A percentile compares a stretch with the other conserved stretches of the same genome.
These are phyloP conservation scores for Aureobasidium lini DNA, from an alignment of 2,329 filamentous ascomycete species.

Conservation along the genomic window DNA sequence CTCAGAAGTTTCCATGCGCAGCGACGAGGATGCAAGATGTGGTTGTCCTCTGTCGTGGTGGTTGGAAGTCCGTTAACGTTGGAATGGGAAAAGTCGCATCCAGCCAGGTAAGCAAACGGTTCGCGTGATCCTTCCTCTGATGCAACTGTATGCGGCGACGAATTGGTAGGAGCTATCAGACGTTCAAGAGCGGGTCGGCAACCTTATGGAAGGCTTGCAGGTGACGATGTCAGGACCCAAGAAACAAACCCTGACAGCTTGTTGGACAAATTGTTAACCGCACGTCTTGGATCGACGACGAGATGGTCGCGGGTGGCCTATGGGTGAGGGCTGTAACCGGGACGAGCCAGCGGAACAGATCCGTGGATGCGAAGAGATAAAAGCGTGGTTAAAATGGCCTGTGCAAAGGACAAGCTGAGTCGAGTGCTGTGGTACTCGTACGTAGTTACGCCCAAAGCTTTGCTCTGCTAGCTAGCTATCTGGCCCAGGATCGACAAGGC, in stretches of 20 bases:
- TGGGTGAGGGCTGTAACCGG: slow-evolving; percentile 8
- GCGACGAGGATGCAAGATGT: not conserved
- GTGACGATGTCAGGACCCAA: slow-evolving; percentile 4
- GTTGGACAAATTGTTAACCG: not conserved
- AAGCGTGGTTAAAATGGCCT: slow-evolving; percentile 8
- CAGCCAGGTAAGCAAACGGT: slow-evolving; percentile 8
- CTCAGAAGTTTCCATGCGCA: slow-evolving; percentile 14
- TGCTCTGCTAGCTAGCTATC: not conserved
- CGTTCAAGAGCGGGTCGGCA: slow-evolving; percentile 13
- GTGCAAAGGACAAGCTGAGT: slow-evolving; percentile 12
- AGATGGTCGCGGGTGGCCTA: slow-evolving; percentile 12
- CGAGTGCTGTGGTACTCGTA: slow-evolving; percentile 4
- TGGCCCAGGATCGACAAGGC: not conserved
- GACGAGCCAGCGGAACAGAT: slow-evolving; percentile 13
- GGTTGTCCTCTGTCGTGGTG: not conserved
- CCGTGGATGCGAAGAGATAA: slow-evolving; percentile 1
- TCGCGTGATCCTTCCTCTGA: slow-evolving; percentile 13
- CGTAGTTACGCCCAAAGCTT: not conserved
- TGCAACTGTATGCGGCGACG: not conserved
- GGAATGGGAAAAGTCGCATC: slow-evolving; percentile 11
- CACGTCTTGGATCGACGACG: slow-evolving; percentile 5
- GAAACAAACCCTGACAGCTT: slow-evolving; percentile 3
- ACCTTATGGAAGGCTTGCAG: slow-evolving; percentile 11
- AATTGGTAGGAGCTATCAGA: slow-evolving; percentile 14
- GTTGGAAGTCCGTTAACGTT: slow-evolving; percentile 12